These are phyloP conservation scores for Ceratocystis eucalypticola DNA, from an alignment of 2,329 filamentous ascomycete species.

Conservation along the genomic window DNA sequence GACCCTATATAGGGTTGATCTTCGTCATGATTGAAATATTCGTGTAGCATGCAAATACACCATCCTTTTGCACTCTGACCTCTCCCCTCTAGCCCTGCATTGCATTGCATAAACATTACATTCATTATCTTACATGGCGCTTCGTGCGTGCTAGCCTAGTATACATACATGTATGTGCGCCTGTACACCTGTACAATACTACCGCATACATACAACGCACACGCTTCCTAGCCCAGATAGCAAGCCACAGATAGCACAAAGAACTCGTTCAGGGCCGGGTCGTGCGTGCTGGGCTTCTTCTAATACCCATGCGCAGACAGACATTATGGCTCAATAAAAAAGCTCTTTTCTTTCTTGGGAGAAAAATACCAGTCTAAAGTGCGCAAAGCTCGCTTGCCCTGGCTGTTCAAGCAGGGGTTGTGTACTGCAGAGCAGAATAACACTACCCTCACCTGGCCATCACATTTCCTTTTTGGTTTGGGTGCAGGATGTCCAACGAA, in stretches of 20 bases:
- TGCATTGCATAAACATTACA: not conserved
- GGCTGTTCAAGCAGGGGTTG: too few species aligned
- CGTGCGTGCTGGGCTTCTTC: too few species aligned
- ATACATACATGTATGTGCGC: not conserved
- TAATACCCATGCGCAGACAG: too few species aligned
- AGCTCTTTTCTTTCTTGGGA: too few species aligned
- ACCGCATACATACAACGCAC: not conserved
- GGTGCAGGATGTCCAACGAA: not conserved
- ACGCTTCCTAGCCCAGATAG: not conserved
- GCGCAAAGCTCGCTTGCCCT: too few species aligned
- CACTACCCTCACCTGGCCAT: not conserved
- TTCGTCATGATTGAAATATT: not conserved
- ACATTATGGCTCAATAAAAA: too few species aligned
- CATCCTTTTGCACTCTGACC: not conserved
- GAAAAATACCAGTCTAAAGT: too few species aligned
- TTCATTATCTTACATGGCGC: not conserved
- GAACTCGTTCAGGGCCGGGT: not conserved
- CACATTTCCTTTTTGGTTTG: not conserved
- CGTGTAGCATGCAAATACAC: not conserved
- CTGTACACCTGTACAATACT: not conserved
- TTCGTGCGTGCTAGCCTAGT: too few species aligned
- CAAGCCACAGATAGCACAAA: not conserved
- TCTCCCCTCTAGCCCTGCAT: not conserved
- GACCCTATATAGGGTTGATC: constrained; percentile 5
- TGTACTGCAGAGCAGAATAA: not conserved